Evolutionary conservation across 1,139 yeast genomes (phyloP), one percentile per base, ranked within the genome.

Genomic region (Sugiyamaella sp.): DNA sequence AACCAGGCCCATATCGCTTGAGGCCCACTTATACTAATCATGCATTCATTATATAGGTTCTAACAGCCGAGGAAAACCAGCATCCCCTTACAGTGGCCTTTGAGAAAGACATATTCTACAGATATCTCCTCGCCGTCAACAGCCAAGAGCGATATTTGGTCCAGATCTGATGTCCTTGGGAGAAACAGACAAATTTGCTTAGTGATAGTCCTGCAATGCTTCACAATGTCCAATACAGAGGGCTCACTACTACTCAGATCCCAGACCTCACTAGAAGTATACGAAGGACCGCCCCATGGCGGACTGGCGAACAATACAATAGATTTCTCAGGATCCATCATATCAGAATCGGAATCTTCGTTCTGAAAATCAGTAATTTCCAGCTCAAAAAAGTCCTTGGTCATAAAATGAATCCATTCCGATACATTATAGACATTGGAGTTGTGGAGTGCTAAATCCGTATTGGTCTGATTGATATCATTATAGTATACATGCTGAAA

Each of bases 211-310:
- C 72, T 65, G 56, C 95, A 91, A 51, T 72, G 65, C 17, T 51
- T 27, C 6, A 66, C 54, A 8, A 59, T 56, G 17, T 56, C 56
- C 20, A 78, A 75, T 68, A 46, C 60, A 21, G 51, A 55, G 3
- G 47, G 51, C 24, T 51, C 43, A 19, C 27, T 16, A 6, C 60
- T 60, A 49, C 71, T 69, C 16, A 82, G 64, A 59, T 84, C 82
- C 72, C 81, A 87, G 0, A 67, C 62, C 0, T 73, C 74, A 2
- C 66, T 60, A 9, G 72, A 63, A 33, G 73, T 71, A 70, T 91
- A 93, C 3, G 72, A 68, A 0, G 95, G 89, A 0, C 99, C 99
- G 14, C 98, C 98, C 99, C 99, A 93, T 0, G 98, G 98, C 0
- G 98, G 98, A 4, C 97, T 89, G 21, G 85, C 79, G 70, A 89